Conservation (phyloP, 345 rosid genomes). For the Eucalyptus cloeziana region DNA sequence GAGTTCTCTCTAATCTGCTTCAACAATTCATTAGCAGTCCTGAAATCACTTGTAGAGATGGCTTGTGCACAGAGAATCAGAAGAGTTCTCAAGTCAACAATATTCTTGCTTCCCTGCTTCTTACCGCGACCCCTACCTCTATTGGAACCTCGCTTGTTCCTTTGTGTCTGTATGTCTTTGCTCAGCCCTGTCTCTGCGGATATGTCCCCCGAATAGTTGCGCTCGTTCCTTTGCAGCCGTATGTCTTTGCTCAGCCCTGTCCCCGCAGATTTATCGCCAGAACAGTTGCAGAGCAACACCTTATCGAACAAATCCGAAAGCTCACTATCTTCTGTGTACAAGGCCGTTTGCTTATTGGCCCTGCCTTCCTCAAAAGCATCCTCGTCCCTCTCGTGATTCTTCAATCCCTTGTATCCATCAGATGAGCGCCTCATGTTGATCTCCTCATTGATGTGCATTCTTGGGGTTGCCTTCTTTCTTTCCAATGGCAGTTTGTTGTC, state of each 20-base stretch:
- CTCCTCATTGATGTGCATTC: conserved; percentile 6
- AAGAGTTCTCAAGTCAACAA: conserved; percentile 57
- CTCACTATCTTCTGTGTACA: conserved; percentile 27
- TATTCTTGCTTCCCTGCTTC: conserved; percentile 27
- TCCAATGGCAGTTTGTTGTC: neutral
- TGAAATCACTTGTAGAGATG: conserved; percentile 37
- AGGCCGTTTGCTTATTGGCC: conserved; percentile 50
- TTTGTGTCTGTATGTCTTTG: conserved; percentile 4
- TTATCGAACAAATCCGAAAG: conserved; percentile 63
- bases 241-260: neutral
- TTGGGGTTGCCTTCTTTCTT: neutral
- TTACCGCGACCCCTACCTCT: conserved; percentile 20
- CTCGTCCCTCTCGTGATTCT: conserved; percentile 39
- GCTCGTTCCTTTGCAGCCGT: conserved; percentile 6
- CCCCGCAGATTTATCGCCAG: neutral
- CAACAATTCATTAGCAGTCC: conserved; percentile 60
- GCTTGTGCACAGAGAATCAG: conserved; percentile 77
- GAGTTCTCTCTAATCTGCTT: conserved; percentile 68
- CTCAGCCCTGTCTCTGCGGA: neutral
- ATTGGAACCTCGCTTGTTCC: neutral
- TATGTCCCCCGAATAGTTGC: neutral
- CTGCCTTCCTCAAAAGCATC: conserved; percentile 35
- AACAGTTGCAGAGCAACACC: conserved; percentile 24
- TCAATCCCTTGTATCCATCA: conserved; percentile 21
- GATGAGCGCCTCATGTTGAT: neutral